Evolutionary conservation across 1,139 yeast species (phyloP).

Genomic region (Diutina mesorugosa): DNA sequence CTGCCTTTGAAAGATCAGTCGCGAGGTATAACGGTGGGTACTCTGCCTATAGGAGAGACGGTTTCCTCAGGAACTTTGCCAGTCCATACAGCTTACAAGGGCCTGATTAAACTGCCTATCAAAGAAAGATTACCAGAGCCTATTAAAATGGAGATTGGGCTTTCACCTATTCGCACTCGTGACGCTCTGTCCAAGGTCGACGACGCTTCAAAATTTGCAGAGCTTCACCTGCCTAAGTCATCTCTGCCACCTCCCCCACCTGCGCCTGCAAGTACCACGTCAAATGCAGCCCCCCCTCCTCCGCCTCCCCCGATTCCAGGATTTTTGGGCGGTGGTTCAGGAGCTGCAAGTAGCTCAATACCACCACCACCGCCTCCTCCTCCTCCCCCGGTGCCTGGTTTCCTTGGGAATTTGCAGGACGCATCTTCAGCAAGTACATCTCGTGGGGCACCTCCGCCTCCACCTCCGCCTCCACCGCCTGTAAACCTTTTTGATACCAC

Average conservation of each 20-base stretch:
- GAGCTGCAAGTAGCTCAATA: conserved; percentile 13
- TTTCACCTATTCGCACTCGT: background rate
- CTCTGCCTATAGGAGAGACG: background rate
- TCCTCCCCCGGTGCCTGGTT: conserved; percentile 7
- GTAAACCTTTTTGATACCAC: background rate
- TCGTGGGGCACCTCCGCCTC: background rate
- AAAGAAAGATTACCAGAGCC: background rate
- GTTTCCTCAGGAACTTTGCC: background rate
- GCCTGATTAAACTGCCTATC: background rate
- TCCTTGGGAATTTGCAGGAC: background rate
- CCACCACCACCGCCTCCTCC: conserved; percentile 5
- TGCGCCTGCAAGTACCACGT: background rate
- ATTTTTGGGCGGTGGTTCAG: conserved; percentile 5
- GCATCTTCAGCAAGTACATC: conserved; percentile 5
- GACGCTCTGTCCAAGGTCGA: background rate
- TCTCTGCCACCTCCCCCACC: background rate
- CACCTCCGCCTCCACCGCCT: background rate
- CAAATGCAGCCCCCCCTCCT: conserved; percentile 12
- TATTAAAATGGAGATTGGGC: background rate
- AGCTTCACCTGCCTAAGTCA: background rate
- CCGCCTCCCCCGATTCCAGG: conserved; percentile 19
- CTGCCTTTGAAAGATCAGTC: background rate
- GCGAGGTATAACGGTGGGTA: background rate
- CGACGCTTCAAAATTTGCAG: background rate
- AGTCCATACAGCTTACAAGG: background rate